Percentiles rank a stretch among this genome's conserved stretches.
These are phyloP conservation scores for Saccharomyces hybrid DNA, from an alignment of 1,139 yeast species.

Conservation along the genomic window DNA sequence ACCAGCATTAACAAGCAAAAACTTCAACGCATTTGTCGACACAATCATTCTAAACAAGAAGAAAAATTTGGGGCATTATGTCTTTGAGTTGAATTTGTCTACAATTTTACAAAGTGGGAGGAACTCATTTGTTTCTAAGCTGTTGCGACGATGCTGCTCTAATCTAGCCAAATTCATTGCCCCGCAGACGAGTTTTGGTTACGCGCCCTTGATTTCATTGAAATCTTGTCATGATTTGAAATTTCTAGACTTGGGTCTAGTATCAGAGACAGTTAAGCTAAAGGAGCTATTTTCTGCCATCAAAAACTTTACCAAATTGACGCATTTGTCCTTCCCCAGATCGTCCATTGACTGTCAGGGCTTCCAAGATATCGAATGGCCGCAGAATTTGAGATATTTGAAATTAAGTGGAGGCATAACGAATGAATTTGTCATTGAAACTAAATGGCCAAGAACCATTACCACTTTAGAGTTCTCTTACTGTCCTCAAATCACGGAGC, in stretches of 20 bases:
- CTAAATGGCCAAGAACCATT: conserved; percentile 64
- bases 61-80: conserved; percentile 34
- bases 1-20: conserved; percentile 58
- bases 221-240: conserved; percentile 58
- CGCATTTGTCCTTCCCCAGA: conserved; percentile 79
- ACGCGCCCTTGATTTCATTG: conserved; percentile 75
- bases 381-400: conserved; percentile 59
- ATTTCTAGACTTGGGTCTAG: conserved; percentile 73
- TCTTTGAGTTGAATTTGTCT: conserved; percentile 57
- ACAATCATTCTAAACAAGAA: conserved; percentile 41
- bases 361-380: conserved; percentile 54
- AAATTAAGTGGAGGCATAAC: conserved; percentile 86
- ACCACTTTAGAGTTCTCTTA: conserved; percentile 72
- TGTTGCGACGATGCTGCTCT: conserved; percentile 65
- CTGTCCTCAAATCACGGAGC: conserved; percentile 67
- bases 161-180: conserved; percentile 66
- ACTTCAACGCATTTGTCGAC: conserved; percentile 67
- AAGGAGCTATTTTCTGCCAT: conserved; percentile 73
- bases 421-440: conserved; percentile 61
- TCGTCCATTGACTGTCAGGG: conserved; percentile 73
- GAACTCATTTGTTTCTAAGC: conserved; percentile 78
- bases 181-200: conserved; percentile 91
- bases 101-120: conserved; percentile 83
- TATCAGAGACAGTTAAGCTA: conserved; percentile 82
- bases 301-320: conserved; percentile 49